phyloP scores from a whole-genome alignment of 2,329 filamentous ascomycete species.

The Cladosporium sp. region DNA sequence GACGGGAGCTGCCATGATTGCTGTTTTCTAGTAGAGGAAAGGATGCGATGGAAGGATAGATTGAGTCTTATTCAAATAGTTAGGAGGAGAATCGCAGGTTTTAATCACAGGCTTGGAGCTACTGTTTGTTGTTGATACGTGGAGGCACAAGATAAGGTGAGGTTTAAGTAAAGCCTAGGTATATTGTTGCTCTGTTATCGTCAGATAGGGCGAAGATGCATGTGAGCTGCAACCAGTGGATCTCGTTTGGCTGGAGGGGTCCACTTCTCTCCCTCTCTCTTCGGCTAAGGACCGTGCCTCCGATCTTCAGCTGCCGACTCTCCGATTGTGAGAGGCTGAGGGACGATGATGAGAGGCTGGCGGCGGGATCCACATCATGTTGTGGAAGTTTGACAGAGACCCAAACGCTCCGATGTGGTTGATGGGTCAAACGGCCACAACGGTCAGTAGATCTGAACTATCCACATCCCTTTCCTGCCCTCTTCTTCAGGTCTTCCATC shows the following conservation, averaged over 20 bases:
- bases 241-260: too few species aligned
- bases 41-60: background rate
- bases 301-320: too few species aligned
- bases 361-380: too few species aligned
- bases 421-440: slow-evolving; percentile 7
- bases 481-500: background rate
- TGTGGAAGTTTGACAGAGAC: too few species aligned
- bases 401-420: too few species aligned
- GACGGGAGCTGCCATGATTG: slow-evolving; percentile 36
- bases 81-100: background rate
- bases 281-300: too few species aligned
- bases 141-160: background rate
- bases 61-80: background rate
- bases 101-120: background rate
- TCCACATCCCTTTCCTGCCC: slow-evolving; percentile 5
- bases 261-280: too few species aligned
- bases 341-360: too few species aligned
- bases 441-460: background rate
- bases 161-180: background rate
- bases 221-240: too few species aligned
- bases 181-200: slow-evolving; percentile 2
- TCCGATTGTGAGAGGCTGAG: too few species aligned
- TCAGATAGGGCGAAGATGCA: slow-evolving; percentile 1
- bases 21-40: too few species aligned
- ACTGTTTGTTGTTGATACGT: slow-evolving; percentile 12